phyloP scores from a whole-genome alignment of 2,329 filamentous ascomycete genomes.

The Coccinonectria pachysandricola region DNA sequence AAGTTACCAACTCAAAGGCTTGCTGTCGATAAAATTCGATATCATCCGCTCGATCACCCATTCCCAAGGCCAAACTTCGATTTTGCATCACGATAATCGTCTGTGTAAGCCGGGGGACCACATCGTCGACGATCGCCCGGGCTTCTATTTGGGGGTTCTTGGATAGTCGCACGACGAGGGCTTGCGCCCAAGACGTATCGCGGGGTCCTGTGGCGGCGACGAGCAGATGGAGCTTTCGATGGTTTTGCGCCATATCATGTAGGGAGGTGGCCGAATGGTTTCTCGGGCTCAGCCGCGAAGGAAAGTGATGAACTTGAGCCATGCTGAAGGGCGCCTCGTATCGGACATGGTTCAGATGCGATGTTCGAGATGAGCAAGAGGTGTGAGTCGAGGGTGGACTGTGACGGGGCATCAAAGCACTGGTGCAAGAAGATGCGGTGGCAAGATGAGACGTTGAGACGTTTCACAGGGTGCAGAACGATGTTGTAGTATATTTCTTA shows the following conservation, averaged over 20 bases:
- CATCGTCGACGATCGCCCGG: conserved; percentile 54
- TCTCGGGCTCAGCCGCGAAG: conserved; percentile 21
- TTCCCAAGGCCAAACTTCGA: conserved; percentile 26
- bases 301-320: conserved; percentile 23
- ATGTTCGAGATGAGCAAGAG: conserved; percentile 17
- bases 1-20: conserved; percentile 63
- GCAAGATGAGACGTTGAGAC: conserved; percentile 7
- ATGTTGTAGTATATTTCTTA: too few species aligned
- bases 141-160: conserved; percentile 53
- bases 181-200: conserved; percentile 55
- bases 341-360: conserved; percentile 22
- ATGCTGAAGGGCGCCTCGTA: conserved; percentile 20
- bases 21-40: conserved; percentile 41
- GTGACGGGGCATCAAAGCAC: conserved; percentile 24
- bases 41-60: conserved; percentile 30
- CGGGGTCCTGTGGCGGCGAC: conserved; percentile 55
- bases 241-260: conserved; percentile 24
- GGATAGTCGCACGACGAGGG: conserved; percentile 56
- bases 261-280: conserved; percentile 26
- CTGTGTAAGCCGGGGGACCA: conserved; percentile 51
- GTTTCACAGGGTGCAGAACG: conserved; percentile 1
- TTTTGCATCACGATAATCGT: conserved; percentile 53
- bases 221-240: conserved; percentile 47
- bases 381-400: conserved; percentile 17
- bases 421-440: conserved; percentile 12